These are phyloP conservation scores for Phalaenopsis equestris DNA, from an alignment of 106 monocot genomes.

Conservation along the genomic window DNA sequence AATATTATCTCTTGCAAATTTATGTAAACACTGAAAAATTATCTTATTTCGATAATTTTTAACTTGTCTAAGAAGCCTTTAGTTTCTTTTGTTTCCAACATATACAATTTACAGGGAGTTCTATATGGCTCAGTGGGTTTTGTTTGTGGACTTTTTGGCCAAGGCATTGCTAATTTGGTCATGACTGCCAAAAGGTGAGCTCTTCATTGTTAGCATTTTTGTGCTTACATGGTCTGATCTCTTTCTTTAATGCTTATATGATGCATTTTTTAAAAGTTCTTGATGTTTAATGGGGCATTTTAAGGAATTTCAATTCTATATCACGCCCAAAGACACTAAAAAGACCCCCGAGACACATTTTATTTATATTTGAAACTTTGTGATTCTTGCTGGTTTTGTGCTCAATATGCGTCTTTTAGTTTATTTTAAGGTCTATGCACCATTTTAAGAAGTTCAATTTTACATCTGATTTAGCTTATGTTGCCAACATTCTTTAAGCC, in stretches of 20 bases:
- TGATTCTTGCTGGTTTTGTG: too few species aligned
- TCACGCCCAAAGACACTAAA: background rate
- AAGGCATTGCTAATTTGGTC: conserved; percentile 65
- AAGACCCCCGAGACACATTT: background rate
- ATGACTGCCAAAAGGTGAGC: conserved; percentile 73
- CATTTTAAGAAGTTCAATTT: too few species aligned
- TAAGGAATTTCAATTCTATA: background rate
- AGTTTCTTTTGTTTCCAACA: background rate
- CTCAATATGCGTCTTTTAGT: too few species aligned
- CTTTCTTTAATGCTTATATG: background rate
- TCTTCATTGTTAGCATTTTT: background rate
- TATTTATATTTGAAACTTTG: background rate
- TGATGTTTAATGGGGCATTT: background rate
- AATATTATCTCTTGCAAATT: background rate
- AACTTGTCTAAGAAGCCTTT: too few species aligned
- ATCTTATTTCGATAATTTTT: too few species aligned
- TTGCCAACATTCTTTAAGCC: too few species aligned
- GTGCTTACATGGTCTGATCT: background rate
- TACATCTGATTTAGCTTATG: too few species aligned
- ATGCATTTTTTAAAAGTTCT: background rate
- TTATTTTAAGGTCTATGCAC: too few species aligned
- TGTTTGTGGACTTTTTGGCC: conserved; percentile 62
- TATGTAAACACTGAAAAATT: background rate
- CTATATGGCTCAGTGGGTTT: conserved; percentile 72
- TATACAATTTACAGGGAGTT: conserved; percentile 36